Percentiles rank a stretch among this genome's conserved stretches.
Conservation (phyloP, 306 rosid species). For the Malus fusca region DNA sequence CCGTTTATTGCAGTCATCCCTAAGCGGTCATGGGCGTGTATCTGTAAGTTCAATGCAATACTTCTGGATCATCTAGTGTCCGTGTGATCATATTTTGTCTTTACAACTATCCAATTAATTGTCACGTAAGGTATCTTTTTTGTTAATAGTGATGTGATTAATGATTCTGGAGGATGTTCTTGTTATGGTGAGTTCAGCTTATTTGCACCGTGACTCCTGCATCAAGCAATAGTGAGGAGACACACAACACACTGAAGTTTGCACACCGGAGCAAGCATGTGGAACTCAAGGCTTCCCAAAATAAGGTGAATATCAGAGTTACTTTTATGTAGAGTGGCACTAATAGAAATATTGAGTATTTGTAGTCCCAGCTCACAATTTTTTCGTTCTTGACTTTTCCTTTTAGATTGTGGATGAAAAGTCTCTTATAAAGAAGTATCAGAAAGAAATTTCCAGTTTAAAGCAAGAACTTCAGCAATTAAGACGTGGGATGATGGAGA, state of each 20-base stretch:
- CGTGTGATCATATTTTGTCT: background rate
- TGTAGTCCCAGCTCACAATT: background rate
- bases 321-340: background rate
- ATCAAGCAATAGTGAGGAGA: slow-evolving; percentile 53
- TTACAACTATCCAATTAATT: background rate
- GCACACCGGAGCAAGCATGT: slow-evolving; percentile 56
- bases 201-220: slow-evolving; percentile 57
- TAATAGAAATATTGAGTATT: background rate
- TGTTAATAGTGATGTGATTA: background rate
- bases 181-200: slow-evolving; percentile 28
- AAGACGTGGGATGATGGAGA: slow-evolving; percentile 41
- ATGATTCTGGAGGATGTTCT: slow-evolving; percentile 7
- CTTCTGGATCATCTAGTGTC: background rate
- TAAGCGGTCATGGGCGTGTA: slow-evolving; percentile 50
- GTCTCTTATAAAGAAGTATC: slow-evolving; percentile 56
- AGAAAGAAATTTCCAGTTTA: slow-evolving; percentile 49
- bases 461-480: slow-evolving; percentile 53
- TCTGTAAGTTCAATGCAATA: slow-evolving; percentile 31
- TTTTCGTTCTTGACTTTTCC: background rate
- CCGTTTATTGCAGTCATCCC: slow-evolving; percentile 55
- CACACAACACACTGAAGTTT: slow-evolving; percentile 51
- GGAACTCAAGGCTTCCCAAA: slow-evolving; percentile 55
- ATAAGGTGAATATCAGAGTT: slow-evolving; percentile 30
- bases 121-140: background rate
- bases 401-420: slow-evolving; percentile 50